Evolutionary conservation across 1,284 basidiomycete species (phyloP).

Genomic region (Quambalaria eucalypti): DNA sequence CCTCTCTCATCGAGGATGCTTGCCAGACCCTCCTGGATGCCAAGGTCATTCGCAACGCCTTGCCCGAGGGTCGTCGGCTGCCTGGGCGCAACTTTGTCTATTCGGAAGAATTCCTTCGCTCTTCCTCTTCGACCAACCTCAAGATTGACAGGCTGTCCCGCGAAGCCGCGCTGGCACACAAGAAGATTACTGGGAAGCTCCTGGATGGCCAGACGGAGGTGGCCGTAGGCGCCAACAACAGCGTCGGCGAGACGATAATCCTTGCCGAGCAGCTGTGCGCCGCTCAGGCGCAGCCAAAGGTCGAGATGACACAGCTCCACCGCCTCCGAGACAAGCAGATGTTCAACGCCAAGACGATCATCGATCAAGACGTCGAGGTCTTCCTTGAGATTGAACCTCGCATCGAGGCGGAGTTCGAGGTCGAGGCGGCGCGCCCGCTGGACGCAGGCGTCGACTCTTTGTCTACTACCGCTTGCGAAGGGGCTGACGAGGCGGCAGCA

Average conservation of each 20-base stretch:
- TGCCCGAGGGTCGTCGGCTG: not conserved
- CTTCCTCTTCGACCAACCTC: too few species aligned
- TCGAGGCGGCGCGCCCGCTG: too few species aligned
- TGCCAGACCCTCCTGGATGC: not conserved
- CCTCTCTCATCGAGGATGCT: not conserved
- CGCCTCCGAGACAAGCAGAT: not conserved
- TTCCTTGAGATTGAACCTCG: too few species aligned
- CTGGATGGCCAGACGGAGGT: too few species aligned
- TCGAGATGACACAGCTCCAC: not conserved
- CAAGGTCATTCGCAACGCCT: not conserved
- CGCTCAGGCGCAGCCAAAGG: not conserved
- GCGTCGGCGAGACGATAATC: not conserved
- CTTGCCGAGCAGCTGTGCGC: not conserved
- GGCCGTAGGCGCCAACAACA: too few species aligned
- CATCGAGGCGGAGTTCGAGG: too few species aligned
- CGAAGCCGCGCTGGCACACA: too few species aligned
- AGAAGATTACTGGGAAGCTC: too few species aligned
- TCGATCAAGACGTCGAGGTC: not conserved
- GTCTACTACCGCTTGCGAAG: too few species aligned
- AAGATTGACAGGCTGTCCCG: not conserved
- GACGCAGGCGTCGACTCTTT: too few species aligned
- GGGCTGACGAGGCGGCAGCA: too few species aligned
- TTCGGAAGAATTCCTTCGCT: not conserved
- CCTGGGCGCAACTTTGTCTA: not conserved
- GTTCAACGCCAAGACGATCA: not conserved